Conservation (phyloP, 768 basidiomycete genomes). For the Mycena chlorophos region DNA sequence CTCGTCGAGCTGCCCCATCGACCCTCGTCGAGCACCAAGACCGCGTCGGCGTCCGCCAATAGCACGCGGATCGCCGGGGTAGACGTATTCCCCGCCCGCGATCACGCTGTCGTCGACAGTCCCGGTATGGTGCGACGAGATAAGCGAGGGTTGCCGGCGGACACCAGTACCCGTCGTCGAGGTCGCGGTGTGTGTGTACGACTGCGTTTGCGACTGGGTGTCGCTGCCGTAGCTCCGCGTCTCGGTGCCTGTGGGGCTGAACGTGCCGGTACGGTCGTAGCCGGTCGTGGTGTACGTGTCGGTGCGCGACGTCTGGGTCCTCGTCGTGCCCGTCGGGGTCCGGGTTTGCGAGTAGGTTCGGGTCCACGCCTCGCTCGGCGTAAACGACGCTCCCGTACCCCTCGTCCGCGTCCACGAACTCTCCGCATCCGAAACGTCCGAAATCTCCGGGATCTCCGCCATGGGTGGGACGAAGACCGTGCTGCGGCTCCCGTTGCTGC, state of each 20-base stretch:
- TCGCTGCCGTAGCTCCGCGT: conserved; percentile 2
- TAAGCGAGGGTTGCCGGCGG: conserved; percentile 46
- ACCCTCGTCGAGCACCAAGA: conserved; percentile 60
- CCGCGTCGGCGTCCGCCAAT: conserved; percentile 57
- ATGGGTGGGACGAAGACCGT: conserved; percentile 79
- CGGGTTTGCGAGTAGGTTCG: conserved; percentile 1
- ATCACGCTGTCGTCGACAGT: conserved; percentile 77
- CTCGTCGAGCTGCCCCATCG: conserved; percentile 70
- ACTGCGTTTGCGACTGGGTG: conserved; percentile 1
- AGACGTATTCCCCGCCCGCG: conserved; percentile 62
- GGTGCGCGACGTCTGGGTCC: too few species aligned
- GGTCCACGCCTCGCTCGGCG: conserved; percentile 8
- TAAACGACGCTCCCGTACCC: too few species aligned
- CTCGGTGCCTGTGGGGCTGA: conserved; percentile 1
- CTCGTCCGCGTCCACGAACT: too few species aligned
- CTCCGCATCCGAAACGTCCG: too few species aligned
- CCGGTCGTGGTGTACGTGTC: conserved; percentile 1
- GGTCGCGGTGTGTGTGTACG: conserved; percentile 3
- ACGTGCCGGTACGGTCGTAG: conserved; percentile 1
- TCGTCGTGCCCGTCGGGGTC: conserved; percentile 1
- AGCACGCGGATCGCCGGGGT: conserved; percentile 70
- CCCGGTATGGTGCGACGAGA: conserved; percentile 58
- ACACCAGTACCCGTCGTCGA: conserved; percentile 25
- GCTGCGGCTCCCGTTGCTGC: conserved; percentile 60
- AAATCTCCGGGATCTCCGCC: conserved; percentile 65